Base-by-base conservation (phyloP, 805 yeast species). In the Gaillardinia entomophila region DNA sequence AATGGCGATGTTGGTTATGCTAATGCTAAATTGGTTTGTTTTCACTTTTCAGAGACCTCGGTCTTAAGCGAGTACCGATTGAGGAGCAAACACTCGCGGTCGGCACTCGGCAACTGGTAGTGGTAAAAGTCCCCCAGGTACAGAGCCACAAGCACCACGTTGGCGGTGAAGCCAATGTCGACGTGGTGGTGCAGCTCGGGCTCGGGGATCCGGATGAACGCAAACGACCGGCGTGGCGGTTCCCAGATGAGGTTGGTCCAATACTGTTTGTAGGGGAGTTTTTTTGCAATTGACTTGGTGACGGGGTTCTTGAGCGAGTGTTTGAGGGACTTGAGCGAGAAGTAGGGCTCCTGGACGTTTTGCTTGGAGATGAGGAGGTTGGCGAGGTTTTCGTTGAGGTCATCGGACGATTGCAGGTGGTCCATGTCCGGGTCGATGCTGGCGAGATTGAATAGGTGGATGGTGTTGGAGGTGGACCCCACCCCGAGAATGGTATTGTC, bases 211-310 rank as follows among this genome's bases (percentile, higher is more conserved):
- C 57, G 62, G 22, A 65, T 56, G 37, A 49, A 63, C 13, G 68
- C 68, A 49, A 66, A 66, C 4, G 69, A 62, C 25, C 72, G 40
- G 26, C 54, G 45, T 3, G 72, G 71, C 1, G 68, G 67, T 33
- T 61, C 66, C 62, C 66, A 57, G 5, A 65, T 56, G 28, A 65
- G 46, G 34, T 62, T 66, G 28, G 61, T 64, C 35, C 65, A 37
- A 45, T 64, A 66, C 31, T 61, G 55, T 35, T 56, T 57, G 37
- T 66, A 66, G 3, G 72, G 72, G 7, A 66, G 43, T 27, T 56
- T 60, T 32, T 57, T 61, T 26, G 64, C 51, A 20, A 66, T 35
- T 31, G 57, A 53, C 43, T 60, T 55, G 18, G 71, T 61, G 38
- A 63, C 64, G 31, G 33, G 51, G 27, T 62, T 61, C 33, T 51